phyloP scores from a whole-genome alignment of 768 basidiomycete genomes.

The Phylloporus sp. region DNA sequence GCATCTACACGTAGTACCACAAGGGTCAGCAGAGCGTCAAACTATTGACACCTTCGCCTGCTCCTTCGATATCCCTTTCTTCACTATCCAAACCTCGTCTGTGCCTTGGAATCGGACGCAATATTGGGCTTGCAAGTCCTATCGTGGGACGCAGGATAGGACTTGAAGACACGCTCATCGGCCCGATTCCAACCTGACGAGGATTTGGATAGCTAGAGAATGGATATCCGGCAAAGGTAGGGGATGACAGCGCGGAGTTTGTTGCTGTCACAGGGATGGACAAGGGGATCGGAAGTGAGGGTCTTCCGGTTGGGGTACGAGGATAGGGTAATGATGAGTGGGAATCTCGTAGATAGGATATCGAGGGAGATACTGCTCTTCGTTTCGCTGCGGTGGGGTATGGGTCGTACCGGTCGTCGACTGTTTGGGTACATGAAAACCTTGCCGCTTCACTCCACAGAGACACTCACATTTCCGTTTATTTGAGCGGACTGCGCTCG shows the following conservation, averaged over 20 bases:
- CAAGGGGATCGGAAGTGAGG: slow-evolving; percentile 68
- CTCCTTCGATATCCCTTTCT: slow-evolving; percentile 71
- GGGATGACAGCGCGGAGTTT: slow-evolving; percentile 70
- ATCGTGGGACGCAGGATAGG: slow-evolving; percentile 71
- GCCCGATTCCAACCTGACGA: slow-evolving; percentile 36
- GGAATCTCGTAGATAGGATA: slow-evolving; percentile 62
- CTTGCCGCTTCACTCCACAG: neutral
- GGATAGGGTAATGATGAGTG: slow-evolving; percentile 46
- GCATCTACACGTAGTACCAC: neutral
- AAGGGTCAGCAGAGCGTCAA: slow-evolving; percentile 39
- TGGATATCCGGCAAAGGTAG: slow-evolving; percentile 55
- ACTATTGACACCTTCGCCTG: slow-evolving; percentile 72
- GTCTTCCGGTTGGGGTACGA: slow-evolving; percentile 48
- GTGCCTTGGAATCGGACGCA: slow-evolving; percentile 61
- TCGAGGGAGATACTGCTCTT: slow-evolving; percentile 78
- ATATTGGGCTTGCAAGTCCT: slow-evolving; percentile 71
- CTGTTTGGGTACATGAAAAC: slow-evolving; percentile 34
- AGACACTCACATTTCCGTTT: slow-evolving; percentile 67
- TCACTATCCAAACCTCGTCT: slow-evolving; percentile 52
- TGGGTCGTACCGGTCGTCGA: slow-evolving; percentile 83
- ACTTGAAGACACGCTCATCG: slow-evolving; percentile 60
- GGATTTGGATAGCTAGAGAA: slow-evolving; percentile 39
- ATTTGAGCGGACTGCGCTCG: slow-evolving; percentile 70
- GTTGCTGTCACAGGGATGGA: slow-evolving; percentile 52
- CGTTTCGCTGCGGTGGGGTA: slow-evolving; percentile 76